Evolutionary conservation across 352 stramenopile species (phyloP).

Genomic region (Phytophthora boehmeriae): DNA sequence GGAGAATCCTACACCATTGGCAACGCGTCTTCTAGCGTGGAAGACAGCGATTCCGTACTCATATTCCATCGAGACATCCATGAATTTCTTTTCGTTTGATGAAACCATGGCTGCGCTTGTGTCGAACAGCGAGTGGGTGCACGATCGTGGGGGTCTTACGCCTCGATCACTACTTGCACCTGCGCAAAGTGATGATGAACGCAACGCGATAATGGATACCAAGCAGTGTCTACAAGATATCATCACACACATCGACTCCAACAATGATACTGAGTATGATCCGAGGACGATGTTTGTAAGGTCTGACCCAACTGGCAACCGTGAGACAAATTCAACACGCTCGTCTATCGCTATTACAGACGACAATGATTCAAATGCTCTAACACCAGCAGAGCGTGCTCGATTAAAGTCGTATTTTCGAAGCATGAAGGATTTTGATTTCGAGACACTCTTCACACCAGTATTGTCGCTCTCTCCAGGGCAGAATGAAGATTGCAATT

Average conservation of each 20-base stretch:
- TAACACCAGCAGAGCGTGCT: constrained; percentile 15
- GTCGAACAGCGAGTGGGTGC: constrained; percentile 53
- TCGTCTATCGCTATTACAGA: neutral
- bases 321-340: neutral
- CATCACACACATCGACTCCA: constrained; percentile 23
- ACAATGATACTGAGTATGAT: constrained; percentile 13
- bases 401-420: constrained; percentile 33
- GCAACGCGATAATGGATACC: constrained; percentile 23
- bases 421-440: constrained; percentile 57
- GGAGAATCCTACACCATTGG: constrained; percentile 1
- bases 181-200: constrained; percentile 18
- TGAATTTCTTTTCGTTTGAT: constrained; percentile 53
- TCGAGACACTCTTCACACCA: constrained; percentile 55
- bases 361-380: neutral
- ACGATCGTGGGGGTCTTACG: constrained; percentile 7
- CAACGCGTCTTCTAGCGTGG: constrained; percentile 36
- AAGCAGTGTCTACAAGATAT: constrained; percentile 31
- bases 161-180: constrained; percentile 24
- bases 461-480: constrained; percentile 21
- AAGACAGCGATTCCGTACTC: constrained; percentile 40
- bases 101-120: constrained; percentile 38
- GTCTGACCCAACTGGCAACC: neutral
- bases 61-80: constrained; percentile 40
- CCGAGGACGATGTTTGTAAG: neutral
- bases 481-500: neutral